These are phyloP conservation scores for Candida tibetensis DNA, from an alignment of 805 yeast genomes.

Conservation along the genomic window DNA sequence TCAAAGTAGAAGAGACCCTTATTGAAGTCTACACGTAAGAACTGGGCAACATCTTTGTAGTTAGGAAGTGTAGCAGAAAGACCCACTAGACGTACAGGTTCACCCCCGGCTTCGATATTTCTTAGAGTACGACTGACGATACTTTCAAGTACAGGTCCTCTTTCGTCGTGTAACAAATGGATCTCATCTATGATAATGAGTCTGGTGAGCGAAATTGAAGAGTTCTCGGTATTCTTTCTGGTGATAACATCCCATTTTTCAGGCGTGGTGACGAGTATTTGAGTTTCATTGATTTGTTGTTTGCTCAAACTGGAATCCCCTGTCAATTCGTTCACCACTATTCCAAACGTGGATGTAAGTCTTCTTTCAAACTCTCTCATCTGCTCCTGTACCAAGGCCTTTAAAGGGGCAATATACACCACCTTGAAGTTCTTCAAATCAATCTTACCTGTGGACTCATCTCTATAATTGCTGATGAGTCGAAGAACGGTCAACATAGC, in stretches of 20 bases:
- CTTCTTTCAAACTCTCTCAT: slow-evolving; percentile 80
- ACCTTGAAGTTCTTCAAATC: slow-evolving; percentile 61
- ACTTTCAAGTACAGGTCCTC: slow-evolving; percentile 93
- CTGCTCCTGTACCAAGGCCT: slow-evolving; percentile 94
- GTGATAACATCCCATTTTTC: slow-evolving; percentile 98
- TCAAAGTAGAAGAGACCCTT: slow-evolving; percentile 79
- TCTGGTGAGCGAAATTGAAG: slow-evolving; percentile 56
- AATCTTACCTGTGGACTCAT: slow-evolving; percentile 46
- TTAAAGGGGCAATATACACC: slow-evolving; percentile 88
- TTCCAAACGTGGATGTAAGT: slow-evolving; percentile 54
- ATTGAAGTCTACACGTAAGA: slow-evolving; percentile 58
- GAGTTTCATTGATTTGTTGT: slow-evolving; percentile 74
- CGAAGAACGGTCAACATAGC: slow-evolving; percentile 82
- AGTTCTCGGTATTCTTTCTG: slow-evolving; percentile 68
- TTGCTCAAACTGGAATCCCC: slow-evolving; percentile 83
- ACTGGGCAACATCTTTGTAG: slow-evolving; percentile 79
- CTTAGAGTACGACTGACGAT: slow-evolving; percentile 75
- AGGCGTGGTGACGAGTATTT: slow-evolving; percentile 87
- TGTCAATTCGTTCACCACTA: slow-evolving; percentile 79
- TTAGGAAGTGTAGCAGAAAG: slow-evolving; percentile 93
- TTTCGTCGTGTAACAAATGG: slow-evolving; percentile 85
- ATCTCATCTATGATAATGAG: slow-evolving; percentile 87
- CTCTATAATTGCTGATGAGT: slow-evolving; percentile 53
- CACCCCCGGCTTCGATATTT: slow-evolving; percentile 41
- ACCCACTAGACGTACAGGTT: slow-evolving; percentile 70